Conservation (phyloP, 768 basidiomycete genomes). For the Calocybe indica region DNA sequence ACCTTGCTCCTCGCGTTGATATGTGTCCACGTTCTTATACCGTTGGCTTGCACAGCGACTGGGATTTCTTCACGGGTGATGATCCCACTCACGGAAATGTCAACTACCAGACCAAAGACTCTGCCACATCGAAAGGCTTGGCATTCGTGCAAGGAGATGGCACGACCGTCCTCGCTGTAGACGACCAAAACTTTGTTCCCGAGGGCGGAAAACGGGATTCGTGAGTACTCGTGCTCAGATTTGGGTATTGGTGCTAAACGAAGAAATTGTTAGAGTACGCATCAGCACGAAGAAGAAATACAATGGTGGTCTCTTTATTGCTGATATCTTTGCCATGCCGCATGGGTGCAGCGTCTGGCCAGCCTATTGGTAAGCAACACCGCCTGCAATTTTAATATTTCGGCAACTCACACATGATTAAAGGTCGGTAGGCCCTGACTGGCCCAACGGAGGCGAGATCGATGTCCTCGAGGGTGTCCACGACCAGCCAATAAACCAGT, state of each 20-base stretch:
- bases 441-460: conserved; percentile 41
- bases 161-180: conserved; percentile 55
- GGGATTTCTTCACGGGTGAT: conserved; percentile 53
- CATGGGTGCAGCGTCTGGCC: conserved; percentile 62
- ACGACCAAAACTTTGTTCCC: conserved; percentile 40
- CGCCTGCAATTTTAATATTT: conserved; percentile 44
- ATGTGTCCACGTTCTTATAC: not conserved
- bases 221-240: conserved; percentile 21
- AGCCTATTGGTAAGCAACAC: conserved; percentile 33
- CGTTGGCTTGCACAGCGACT: conserved; percentile 33
- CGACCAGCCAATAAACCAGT: conserved; percentile 48
- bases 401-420: conserved; percentile 4
- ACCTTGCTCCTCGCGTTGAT: conserved; percentile 4
- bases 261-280: conserved; percentile 42
- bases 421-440: not conserved
- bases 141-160: conserved; percentile 54
- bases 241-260: not conserved
- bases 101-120: conserved; percentile 41
- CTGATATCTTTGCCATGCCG: conserved; percentile 65
- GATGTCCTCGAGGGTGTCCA: conserved; percentile 77
- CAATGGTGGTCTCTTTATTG: conserved; percentile 59
- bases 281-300: conserved; percentile 57
- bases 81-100: conserved; percentile 77
- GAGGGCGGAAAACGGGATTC: conserved; percentile 47
- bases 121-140: conserved; percentile 47